Evolutionary conservation across 2,329 filamentous ascomycete species (phyloP).

Genomic region (Fusarium albidum): DNA sequence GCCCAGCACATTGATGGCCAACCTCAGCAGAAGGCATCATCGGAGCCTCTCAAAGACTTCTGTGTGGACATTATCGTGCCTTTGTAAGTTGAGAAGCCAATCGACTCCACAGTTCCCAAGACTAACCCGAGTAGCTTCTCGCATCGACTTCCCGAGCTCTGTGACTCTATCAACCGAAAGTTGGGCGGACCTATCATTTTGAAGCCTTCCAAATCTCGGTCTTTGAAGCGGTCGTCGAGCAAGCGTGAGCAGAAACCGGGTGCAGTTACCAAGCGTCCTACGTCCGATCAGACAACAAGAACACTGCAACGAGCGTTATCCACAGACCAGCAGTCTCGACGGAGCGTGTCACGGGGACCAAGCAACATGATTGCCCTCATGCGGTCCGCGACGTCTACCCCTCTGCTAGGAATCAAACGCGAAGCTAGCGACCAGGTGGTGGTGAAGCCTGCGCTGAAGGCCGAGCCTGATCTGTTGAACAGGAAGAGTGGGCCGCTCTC

Average conservation of each 20-base stretch:
- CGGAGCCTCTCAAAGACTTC: constrained; percentile 77
- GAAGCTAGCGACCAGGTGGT: constrained; percentile 70
- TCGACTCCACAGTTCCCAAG: background rate
- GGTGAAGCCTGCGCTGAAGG: constrained; percentile 57
- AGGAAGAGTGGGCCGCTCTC: constrained; percentile 53
- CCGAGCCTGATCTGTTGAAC: constrained; percentile 45
- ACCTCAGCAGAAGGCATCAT: constrained; percentile 51
- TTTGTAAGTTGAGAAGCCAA: constrained; percentile 63
- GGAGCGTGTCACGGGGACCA: constrained; percentile 65
- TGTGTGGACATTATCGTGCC: constrained; percentile 83
- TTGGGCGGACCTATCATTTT: constrained; percentile 75
- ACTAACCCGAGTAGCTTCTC: constrained; percentile 68
- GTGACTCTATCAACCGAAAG: constrained; percentile 76
- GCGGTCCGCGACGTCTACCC: constrained; percentile 72
- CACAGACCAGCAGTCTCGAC: constrained; percentile 63
- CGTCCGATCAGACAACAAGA: constrained; percentile 52
- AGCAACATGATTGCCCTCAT: constrained; percentile 68
- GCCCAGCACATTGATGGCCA: constrained; percentile 45
- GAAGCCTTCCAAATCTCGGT: constrained; percentile 61
- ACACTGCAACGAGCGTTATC: constrained; percentile 70
- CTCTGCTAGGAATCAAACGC: constrained; percentile 69
- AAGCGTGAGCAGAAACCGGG: constrained; percentile 61
- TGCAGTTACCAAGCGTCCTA: constrained; percentile 57
- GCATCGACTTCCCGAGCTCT: constrained; percentile 76
- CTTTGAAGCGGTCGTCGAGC: constrained; percentile 51